Percentiles rank a stretch among this genome's conserved stretches.
These are phyloP conservation scores for Parathielavia appendiculata DNA, from an alignment of 495 filamentous ascomycete species.

Conservation along the genomic window DNA sequence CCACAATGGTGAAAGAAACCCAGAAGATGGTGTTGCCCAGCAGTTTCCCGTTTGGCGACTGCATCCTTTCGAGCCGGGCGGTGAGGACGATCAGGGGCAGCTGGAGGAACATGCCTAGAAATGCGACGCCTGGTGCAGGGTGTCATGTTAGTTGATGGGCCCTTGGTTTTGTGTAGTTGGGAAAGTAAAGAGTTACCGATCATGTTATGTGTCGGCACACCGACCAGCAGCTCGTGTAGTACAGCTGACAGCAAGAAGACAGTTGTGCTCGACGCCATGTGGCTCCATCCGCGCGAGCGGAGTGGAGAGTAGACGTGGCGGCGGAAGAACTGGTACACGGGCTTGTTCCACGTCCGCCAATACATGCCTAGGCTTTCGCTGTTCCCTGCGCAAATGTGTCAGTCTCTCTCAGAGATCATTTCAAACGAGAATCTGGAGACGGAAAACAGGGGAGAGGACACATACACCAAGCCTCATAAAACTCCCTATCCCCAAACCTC, in stretches of 20 bases:
- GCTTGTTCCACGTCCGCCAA: conserved; percentile 97
- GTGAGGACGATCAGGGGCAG: conserved; percentile 83
- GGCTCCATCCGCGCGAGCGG: conserved; percentile 71
- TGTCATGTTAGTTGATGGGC: neutral
- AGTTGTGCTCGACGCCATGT: conserved; percentile 58
- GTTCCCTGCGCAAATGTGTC: conserved; percentile 50
- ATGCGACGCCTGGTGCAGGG: conserved; percentile 66
- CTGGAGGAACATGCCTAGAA: conserved; percentile 89
- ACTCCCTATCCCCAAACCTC: conserved; percentile 84
- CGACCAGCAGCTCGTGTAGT: conserved; percentile 88
- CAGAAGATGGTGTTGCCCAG: conserved; percentile 93
- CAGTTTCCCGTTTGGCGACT: conserved; percentile 63
- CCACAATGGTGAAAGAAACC: conserved; percentile 88
- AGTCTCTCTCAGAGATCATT: neutral
- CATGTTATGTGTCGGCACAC: conserved; percentile 91
- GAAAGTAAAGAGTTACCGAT: conserved; percentile 53
- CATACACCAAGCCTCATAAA: conserved; percentile 89
- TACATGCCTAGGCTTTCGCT: conserved; percentile 76
- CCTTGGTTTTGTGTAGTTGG: neutral
- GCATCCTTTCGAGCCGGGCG: conserved; percentile 68
- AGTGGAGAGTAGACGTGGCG: conserved; percentile 85
- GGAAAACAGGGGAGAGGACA: neutral
- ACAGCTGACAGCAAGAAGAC: conserved; percentile 85
- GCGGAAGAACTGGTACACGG: conserved; percentile 93
- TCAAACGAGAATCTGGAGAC: neutral